A percentile compares a stretch with the other conserved stretches of the same genome.
phyloP scores from a whole-genome alignment of 2,329 filamentous ascomycete genomes.

The Diaporthe aspalathi region DNA sequence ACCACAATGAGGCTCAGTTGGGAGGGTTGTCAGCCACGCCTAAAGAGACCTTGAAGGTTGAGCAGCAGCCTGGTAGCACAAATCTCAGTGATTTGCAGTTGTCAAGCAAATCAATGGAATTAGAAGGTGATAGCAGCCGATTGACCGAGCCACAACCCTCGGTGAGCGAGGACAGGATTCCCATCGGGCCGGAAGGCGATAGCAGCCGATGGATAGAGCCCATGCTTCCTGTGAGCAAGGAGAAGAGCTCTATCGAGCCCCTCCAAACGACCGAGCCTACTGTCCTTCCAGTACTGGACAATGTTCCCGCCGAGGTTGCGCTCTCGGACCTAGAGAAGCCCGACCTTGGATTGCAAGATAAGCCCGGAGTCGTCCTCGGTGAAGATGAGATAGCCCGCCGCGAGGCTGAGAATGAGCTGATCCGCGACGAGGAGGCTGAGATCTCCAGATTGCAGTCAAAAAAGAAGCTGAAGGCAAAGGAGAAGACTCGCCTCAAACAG shows the following conservation, averaged over 20 bases:
- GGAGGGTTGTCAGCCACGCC: not conserved
- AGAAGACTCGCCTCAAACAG: slow-evolving; percentile 33
- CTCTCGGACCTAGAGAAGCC: not conserved
- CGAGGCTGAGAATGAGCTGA: slow-evolving; percentile 21
- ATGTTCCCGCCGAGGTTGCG: not conserved
- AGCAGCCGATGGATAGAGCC: not conserved
- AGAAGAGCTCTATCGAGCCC: not conserved
- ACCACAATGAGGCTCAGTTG: not conserved
- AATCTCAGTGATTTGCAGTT: not conserved
- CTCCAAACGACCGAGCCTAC: not conserved
- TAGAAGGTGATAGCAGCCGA: not conserved
- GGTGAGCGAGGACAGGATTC: not conserved
- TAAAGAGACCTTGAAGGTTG: not conserved
- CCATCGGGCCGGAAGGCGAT: not conserved
- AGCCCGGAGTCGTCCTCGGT: not conserved
- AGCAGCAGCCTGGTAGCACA: not conserved
- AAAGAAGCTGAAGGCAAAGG: slow-evolving; percentile 31
- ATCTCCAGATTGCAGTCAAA: slow-evolving; percentile 28
- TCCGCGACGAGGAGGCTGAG: slow-evolving; percentile 33
- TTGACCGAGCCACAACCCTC: not conserved
- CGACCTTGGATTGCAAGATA: not conserved
- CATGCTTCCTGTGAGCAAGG: not conserved
- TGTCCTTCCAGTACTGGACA: not conserved
- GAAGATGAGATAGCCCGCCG: slow-evolving; percentile 24
- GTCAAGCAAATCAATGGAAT: not conserved